Evolutionary conservation across 192 early-diverging fungal species (phyloP).

Genomic region (Pecoramyces ruminantium): DNA sequence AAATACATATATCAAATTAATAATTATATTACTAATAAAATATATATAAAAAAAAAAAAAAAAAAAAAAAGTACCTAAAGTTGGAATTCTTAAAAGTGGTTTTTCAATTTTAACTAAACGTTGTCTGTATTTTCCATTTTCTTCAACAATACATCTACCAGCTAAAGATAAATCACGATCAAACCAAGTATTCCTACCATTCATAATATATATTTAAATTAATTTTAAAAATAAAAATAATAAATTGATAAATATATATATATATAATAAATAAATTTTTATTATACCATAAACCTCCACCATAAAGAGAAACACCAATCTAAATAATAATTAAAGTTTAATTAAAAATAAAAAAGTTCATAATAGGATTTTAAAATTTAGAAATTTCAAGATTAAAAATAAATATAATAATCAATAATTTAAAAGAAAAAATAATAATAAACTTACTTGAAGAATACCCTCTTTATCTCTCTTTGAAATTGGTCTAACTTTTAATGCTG

Average conservation of each 20-base stretch:
- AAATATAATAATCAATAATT: background rate
- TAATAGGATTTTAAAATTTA: too few species aligned
- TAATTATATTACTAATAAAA: too few species aligned
- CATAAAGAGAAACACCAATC: conserved; percentile 67
- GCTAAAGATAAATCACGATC: conserved; percentile 92
- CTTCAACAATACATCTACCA: conserved; percentile 74
- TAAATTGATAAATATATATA: too few species aligned
- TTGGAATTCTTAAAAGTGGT: conserved; percentile 89
- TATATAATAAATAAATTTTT: too few species aligned
- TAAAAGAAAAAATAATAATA: background rate
- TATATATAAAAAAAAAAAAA: conserved; percentile 40
- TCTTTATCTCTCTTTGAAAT: conserved; percentile 73
- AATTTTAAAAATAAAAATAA: background rate
- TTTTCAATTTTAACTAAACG: conserved; percentile 62
- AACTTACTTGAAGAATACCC: conserved; percentile 78
- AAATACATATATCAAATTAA: too few species aligned
- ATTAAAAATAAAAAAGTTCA: too few species aligned
- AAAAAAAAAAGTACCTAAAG: conserved; percentile 57
- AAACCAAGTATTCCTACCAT: conserved; percentile 87
- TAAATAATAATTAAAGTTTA: too few species aligned
- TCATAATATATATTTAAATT: background rate
- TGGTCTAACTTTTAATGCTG: conserved; percentile 93
- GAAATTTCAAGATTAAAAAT: too few species aligned
- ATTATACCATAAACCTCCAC: conserved; percentile 75
- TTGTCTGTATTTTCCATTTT: conserved; percentile 50